A percentile compares a stretch with the other conserved stretches of the same genome.
These are phyloP conservation scores for Microdochium nivale DNA, from an alignment of 2,329 filamentous ascomycete species.

Conservation along the genomic window DNA sequence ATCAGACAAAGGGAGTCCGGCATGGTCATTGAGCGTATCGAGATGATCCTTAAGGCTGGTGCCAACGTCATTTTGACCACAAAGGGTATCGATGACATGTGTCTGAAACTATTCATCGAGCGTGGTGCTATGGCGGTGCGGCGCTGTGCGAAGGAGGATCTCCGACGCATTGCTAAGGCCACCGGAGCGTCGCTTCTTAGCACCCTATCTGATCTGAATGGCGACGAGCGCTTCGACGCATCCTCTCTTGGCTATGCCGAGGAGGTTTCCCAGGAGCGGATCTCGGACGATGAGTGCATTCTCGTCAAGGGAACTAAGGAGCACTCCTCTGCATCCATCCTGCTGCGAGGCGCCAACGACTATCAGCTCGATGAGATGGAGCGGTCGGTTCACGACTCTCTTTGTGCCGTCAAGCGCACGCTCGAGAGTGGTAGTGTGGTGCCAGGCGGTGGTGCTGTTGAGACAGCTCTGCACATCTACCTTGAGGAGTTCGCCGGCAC, in stretches of 20 bases:
- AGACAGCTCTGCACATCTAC: constrained; percentile 99
- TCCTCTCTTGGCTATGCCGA: constrained; percentile 86
- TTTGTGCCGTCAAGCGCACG: constrained; percentile 94
- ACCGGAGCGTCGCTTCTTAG: constrained; percentile 90
- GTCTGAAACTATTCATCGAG: constrained; percentile 90
- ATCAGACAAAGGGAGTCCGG: constrained; percentile 88
- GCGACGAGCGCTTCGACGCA: constrained; percentile 91
- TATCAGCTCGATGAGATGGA: constrained; percentile 99
- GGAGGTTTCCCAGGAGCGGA: constrained; percentile 95
- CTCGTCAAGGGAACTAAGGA: constrained; percentile 92
- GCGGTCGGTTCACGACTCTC: constrained; percentile 91
- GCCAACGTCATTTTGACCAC: constrained; percentile 95
- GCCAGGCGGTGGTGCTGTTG: constrained; percentile 89
- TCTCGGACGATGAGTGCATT: constrained; percentile 98
- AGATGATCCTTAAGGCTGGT: constrained; percentile 95
- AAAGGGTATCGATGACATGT: constrained; percentile 96
- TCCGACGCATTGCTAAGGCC: constrained; percentile 90
- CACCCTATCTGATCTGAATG: constrained; percentile 91
- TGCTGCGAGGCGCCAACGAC: constrained; percentile 91
- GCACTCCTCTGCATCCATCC: constrained; percentile 89
- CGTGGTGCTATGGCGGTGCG: constrained; percentile 91
- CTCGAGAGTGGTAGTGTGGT: constrained; percentile 96
- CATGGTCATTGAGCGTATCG: constrained; percentile 87
- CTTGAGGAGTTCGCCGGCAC: constrained; percentile 97
- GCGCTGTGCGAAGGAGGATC: constrained; percentile 96